phyloP scores from a whole-genome alignment of 768 basidiomycete species.

The Tricholoma saponaceum region DNA sequence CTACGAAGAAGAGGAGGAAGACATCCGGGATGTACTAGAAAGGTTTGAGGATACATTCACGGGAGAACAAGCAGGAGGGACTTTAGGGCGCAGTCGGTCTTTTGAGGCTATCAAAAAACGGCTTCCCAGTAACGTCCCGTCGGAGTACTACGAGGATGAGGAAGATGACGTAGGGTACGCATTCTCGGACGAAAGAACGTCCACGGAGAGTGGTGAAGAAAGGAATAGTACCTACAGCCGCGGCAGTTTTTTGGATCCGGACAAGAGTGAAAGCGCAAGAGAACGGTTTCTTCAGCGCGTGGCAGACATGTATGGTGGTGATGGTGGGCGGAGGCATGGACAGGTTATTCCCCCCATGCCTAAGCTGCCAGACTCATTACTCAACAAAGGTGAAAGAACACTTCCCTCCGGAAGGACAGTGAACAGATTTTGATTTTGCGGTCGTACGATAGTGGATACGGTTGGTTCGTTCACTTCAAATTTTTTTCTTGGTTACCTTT shows the following conservation, averaged over 20 bases:
- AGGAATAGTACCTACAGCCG: conserved; percentile 45
- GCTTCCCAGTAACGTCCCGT: conserved; percentile 7
- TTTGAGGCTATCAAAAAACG: conserved; percentile 15
- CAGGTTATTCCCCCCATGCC: conserved; percentile 41
- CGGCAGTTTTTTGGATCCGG: conserved; percentile 47
- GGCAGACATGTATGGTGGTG: conserved; percentile 46
- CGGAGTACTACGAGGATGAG: conserved; percentile 10
- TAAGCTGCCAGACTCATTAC: conserved; percentile 32
- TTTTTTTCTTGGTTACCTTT: background rate
- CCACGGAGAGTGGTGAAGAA: conserved; percentile 23
- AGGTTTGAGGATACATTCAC: conserved; percentile 28
- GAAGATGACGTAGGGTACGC: conserved; percentile 10
- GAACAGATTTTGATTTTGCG: conserved; percentile 24
- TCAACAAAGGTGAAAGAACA: conserved; percentile 5
- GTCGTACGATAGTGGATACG: background rate
- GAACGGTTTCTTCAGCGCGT: conserved; percentile 48
- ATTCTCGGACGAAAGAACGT: conserved; percentile 14
- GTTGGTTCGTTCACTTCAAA: background rate
- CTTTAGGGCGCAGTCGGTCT: conserved; percentile 27
- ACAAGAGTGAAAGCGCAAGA: conserved; percentile 46
- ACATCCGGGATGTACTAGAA: conserved; percentile 34
- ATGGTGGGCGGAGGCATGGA: conserved; percentile 23
- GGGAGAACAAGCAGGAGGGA: conserved; percentile 7
- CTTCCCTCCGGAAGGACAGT: conserved; percentile 20
- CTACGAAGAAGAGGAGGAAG: conserved; percentile 23